phyloP scores from a whole-genome alignment of 139 green algal species.

The Ettlia oleoabundans region DNA sequence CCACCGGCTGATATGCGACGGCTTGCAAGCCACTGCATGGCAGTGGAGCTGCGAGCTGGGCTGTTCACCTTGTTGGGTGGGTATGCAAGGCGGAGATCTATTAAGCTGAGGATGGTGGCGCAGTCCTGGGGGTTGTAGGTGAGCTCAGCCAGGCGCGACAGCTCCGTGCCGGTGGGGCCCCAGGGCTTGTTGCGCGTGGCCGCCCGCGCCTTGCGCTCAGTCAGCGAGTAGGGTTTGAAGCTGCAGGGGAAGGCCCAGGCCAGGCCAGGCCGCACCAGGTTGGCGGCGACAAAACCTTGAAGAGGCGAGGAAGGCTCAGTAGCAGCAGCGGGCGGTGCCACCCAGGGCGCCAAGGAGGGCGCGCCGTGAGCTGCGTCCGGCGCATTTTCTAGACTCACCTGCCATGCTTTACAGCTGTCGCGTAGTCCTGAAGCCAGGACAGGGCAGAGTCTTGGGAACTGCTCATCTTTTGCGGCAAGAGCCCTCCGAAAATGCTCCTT shows the following conservation, averaged over 20 bases:
- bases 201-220: conserved; percentile 71
- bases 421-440: conserved; percentile 75
- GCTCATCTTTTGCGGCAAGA: no score
- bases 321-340: no score
- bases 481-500: no score
- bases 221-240: conserved; percentile 62
- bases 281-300: no score
- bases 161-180: conserved; percentile 75
- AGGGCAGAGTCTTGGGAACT: conserved; percentile 6
- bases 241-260: conserved; percentile 13
- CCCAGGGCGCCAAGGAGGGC: no score
- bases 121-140: conserved; percentile 56
- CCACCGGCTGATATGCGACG: no score
- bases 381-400: neutral
- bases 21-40: no score
- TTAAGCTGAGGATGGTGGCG: conserved; percentile 73
- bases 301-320: no score
- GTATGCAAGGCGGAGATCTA: conserved; percentile 71
- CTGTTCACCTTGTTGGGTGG: conserved; percentile 71
- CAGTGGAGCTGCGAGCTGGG: no score
- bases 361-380: no score
- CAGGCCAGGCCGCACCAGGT: no score
- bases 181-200: conserved; percentile 82
- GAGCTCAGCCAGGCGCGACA: conserved; percentile 72
- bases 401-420: conserved; percentile 68